phyloP scores from a whole-genome alignment of 768 basidiomycete genomes.

The Tylopilus balloui region DNA sequence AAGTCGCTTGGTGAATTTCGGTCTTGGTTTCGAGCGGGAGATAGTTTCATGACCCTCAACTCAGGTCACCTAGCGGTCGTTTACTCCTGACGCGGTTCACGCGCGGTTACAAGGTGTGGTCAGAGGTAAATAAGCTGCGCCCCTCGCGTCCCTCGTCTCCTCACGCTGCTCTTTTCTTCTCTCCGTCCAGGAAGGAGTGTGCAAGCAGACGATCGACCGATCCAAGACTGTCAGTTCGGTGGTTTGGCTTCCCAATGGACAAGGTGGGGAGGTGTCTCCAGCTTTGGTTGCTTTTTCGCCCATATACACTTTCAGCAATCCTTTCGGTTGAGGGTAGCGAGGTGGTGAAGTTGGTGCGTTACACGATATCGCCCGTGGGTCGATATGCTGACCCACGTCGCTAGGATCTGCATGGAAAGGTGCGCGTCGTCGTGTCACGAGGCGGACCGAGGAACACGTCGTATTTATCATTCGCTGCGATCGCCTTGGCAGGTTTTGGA shows the following conservation, averaged over 20 bases:
- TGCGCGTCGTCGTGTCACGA: constrained; percentile 6
- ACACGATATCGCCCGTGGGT: background rate
- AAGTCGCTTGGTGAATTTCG: constrained; percentile 44
- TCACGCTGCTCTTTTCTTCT: background rate
- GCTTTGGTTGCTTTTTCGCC: background rate
- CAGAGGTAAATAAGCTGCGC: constrained; percentile 32
- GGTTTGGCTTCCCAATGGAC: constrained; percentile 46
- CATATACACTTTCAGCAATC: constrained; percentile 32
- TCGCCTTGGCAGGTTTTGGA: constrained; percentile 32
- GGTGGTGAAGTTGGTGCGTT: constrained; percentile 41
- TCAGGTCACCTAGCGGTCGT: constrained; percentile 46
- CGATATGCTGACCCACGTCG: background rate
- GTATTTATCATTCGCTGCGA: background rate
- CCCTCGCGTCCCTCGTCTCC: background rate
- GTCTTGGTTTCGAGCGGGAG: background rate
- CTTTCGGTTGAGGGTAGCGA: constrained; percentile 47
- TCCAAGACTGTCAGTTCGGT: constrained; percentile 41
- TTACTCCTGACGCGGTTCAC: constrained; percentile 44
- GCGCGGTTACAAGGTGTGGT: constrained; percentile 49
- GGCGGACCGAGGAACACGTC: too few relatives aligned
- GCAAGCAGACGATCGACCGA: constrained; percentile 46
- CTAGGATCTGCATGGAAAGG: constrained; percentile 42
- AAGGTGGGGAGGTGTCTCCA: constrained; percentile 29
- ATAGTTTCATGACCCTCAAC: background rate
- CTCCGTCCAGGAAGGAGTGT: constrained; percentile 42